Base-by-base conservation (phyloP, 768 basidiomycete genomes). In the Xerocomus potaroensis region DNA sequence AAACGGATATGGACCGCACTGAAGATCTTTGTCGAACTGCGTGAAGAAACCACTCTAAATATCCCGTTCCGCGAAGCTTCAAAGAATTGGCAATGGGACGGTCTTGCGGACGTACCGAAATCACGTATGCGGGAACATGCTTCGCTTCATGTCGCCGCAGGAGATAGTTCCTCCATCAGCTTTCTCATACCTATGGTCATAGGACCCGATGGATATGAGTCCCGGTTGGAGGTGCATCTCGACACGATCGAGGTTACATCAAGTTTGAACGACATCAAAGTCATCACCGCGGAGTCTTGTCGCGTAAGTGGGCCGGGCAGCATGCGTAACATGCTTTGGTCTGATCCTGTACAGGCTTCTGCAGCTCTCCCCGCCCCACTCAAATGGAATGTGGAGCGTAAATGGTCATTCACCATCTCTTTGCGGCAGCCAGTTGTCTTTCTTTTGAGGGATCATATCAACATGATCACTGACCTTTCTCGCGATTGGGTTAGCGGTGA, bases 21-120 rank as follows among this genome's bases (percentile, higher is more conserved):
- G 67, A 84, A 85, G 55, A 65, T 97, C 5, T 88, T 90, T 54
- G 64, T 96, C 19, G 87, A 92, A 63, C 71, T 98, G 34, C 75
- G 81, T 8, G 85, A 87, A 41, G 78, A 83, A 21, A 88, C 90
- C 0, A 81, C 78, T 0, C 59, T 97, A 9, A 77, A 88, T 33
- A 71, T 96, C n/a, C 95, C 95, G 3, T 94, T 94, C 47, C 80
- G 92, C 9, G 95, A 98, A 66, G 66, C 82, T 1, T 96, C 92
- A 0, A 97, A 98, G 86, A 87, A 97, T 64, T 98, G 95, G 95
- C 81, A 84, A 62, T 97, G 87, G 84, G 95, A 97, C 62, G 83
- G 81, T 26, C 57, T 71, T 26, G 59, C 61, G 6, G 69, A 76
- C 16, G 55, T 75, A 15, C 77, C 76, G 1, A 74, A 77, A 45